Base-by-base conservation (phyloP, 768 basidiomycete species). In the Chalciporus chontae region DNA sequence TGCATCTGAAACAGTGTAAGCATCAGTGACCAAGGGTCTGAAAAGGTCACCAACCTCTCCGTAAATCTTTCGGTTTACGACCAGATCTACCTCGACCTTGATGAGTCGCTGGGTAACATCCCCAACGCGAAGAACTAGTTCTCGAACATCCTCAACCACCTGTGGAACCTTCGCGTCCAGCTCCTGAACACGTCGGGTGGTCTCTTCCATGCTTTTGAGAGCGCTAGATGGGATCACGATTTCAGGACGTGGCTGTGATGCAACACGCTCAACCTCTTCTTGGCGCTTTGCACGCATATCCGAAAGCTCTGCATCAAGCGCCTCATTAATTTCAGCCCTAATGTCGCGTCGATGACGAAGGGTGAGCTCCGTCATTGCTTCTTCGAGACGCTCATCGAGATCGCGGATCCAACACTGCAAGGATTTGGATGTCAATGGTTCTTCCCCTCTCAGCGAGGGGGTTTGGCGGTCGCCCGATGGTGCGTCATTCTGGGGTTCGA, bases 381-480 rank as follows among this genome's bases (percentile, higher is more conserved):
- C 64, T n/a, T 68, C 66, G 8, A 69, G 48, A n/a, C 57, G 58
- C 29, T 66, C 58, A 43, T 63, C 66, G 14, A 68, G 53, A 21
- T 62, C 48, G 26, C 27, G 57, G 11, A 69, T 18, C 23, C 45
- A 60, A 40, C 10, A 48, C 45, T 31, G 56, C 42, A 68, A 41
- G 5, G 51, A 45, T 32, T 57, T 51, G n/a, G 5, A 56, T 21
- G 10, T 15, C 18, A 19, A 36, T 21, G n/a, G 37, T 24, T 18
- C 1, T 5, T 52, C 26, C 13, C 27, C 8, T 36, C 4, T 29
- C 10, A 52, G 38, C 15, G 38, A 8, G 21, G 13, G 39, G 38
- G 48, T 29, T 42, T 46, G 50, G 11, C 5, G 43, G 9, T 51
- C 45, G 11, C 27, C 13, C 8, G 54, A 26, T 23, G 38, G 51